A percentile compares a stretch with the other conserved stretches of the same genome.
These are phyloP conservation scores for Phyllachora maydis DNA, from an alignment of 2,329 filamentous ascomycete species.

Conservation along the genomic window DNA sequence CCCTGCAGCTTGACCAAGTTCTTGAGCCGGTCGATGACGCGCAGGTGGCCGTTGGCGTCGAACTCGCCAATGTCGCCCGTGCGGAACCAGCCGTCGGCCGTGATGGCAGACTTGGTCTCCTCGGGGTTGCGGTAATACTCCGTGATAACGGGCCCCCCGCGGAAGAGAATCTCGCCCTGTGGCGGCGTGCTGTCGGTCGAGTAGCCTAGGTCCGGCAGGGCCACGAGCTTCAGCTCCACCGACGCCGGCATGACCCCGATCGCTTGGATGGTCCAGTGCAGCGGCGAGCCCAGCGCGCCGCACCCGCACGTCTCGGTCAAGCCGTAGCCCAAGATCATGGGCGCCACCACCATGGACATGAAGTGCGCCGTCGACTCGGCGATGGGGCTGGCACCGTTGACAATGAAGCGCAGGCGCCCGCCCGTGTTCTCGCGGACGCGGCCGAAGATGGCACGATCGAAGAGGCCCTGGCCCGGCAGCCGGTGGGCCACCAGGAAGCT, in stretches of 20 bases:
- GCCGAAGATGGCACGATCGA: conserved; percentile 75
- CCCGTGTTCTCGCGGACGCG: conserved; percentile 84
- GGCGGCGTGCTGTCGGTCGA: conserved; percentile 51
- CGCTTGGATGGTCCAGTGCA: conserved; percentile 60
- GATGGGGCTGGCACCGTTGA: conserved; percentile 89
- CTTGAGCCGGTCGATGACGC: conserved; percentile 91
- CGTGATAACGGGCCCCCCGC: conserved; percentile 52
- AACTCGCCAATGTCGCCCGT: conserved; percentile 92
- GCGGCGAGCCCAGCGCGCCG: conserved; percentile 62
- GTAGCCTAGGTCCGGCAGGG: conserved; percentile 79
- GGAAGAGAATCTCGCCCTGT: conserved; percentile 84
- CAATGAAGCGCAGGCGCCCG: conserved; percentile 67
- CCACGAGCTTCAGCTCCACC: conserved; percentile 80
- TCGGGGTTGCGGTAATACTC: conserved; percentile 74
- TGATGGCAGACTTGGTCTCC: conserved; percentile 62
- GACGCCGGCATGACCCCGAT: conserved; percentile 61
- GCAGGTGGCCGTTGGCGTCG: conserved; percentile 56
- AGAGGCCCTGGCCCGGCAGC: conserved; percentile 43
- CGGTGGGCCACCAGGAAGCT: conserved; percentile 32
- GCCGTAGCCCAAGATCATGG: conserved; percentile 89
- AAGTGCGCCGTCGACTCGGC: conserved; percentile 76
- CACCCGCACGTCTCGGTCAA: conserved; percentile 83
- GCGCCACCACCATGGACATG: conserved; percentile 77
- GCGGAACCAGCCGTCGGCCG: conserved; percentile 86
- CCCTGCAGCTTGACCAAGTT: conserved; percentile 92